Conservation (phyloP, 148 eudicot species). For the Silene conica region DNA sequence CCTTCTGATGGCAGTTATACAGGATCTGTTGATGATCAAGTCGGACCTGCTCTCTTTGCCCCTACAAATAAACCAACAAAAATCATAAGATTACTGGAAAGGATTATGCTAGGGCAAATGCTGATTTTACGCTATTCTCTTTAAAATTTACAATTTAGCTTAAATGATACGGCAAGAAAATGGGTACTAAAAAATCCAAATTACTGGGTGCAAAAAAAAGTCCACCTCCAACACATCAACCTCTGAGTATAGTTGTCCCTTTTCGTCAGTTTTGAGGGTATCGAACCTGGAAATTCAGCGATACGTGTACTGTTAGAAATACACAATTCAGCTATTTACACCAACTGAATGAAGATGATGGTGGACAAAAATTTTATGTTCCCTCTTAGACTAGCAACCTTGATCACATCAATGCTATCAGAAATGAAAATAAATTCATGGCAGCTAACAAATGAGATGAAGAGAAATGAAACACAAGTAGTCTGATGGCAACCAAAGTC, state of each 20-base stretch:
- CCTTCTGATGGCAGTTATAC: constrained; percentile 75
- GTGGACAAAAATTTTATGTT: background rate
- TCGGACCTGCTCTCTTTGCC: constrained; percentile 62
- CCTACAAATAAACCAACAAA: constrained; percentile 35
- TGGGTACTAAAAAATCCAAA: background rate
- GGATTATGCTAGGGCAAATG: background rate
- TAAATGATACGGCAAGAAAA: background rate
- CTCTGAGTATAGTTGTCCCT: constrained; percentile 40
- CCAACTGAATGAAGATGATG: background rate
- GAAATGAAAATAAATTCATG: no score
- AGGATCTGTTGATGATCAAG: constrained; percentile 68
- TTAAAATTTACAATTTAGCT: background rate
- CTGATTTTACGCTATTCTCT: background rate
- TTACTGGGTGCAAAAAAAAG: background rate
- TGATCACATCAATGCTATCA: no score
- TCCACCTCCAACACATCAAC: constrained; percentile 58
- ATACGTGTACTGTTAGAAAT: background rate
- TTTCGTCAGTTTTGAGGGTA: constrained; percentile 34
- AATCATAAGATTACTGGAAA: background rate
- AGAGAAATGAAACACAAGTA: no score
- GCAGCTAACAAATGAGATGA: no score
- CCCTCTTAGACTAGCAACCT: no score
- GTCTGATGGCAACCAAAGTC: no score
- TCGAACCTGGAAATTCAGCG: constrained; percentile 47
- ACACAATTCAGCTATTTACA: background rate